Evolutionary conservation across 2,329 filamentous ascomycete species (phyloP).

Genomic region (Spiromastix sp.): DNA sequence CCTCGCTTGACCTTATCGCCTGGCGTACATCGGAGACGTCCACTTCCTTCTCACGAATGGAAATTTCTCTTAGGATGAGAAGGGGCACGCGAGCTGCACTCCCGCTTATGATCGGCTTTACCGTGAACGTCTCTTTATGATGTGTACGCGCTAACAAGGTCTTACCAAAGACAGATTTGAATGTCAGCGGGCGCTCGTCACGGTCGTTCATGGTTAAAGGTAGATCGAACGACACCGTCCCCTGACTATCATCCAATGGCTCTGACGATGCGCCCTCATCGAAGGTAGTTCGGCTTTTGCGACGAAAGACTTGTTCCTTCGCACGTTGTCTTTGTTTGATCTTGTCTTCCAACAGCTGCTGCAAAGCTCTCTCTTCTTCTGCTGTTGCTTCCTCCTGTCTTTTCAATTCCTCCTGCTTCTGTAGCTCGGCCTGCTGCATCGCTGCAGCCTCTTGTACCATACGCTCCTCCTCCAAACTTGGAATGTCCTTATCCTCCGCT

Average conservation of each 20-base stretch:
- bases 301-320: slow-evolving; percentile 26
- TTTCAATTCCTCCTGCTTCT: slow-evolving; percentile 39
- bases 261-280: slow-evolving; percentile 22
- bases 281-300: slow-evolving; percentile 28
- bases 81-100: slow-evolving; percentile 46
- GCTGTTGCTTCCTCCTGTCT: slow-evolving; percentile 32
- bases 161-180: slow-evolving; percentile 62
- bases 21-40: slow-evolving; percentile 60
- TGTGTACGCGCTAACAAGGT: slow-evolving; percentile 55
- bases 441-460: slow-evolving; percentile 67
- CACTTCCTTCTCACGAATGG: slow-evolving; percentile 47
- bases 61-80: slow-evolving; percentile 65
- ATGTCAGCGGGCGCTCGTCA: slow-evolving; percentile 53
- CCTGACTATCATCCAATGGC: slow-evolving; percentile 23
- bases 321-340: slow-evolving; percentile 26
- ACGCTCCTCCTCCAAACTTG: slow-evolving; percentile 81
- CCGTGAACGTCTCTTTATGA: slow-evolving; percentile 55
- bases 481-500: slow-evolving; percentile 63
- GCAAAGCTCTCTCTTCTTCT: slow-evolving; percentile 29
- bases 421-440: slow-evolving; percentile 38
- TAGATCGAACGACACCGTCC: slow-evolving; percentile 32
- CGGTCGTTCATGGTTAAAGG: slow-evolving; percentile 48
- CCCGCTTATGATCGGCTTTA: slow-evolving; percentile 54
- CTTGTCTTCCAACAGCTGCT: slow-evolving; percentile 29
- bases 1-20: slow-evolving; percentile 65